Evolutionary conservation across 2,329 filamentous ascomycete genomes (phyloP).

Genomic region (Polytolypa hystricis): DNA sequence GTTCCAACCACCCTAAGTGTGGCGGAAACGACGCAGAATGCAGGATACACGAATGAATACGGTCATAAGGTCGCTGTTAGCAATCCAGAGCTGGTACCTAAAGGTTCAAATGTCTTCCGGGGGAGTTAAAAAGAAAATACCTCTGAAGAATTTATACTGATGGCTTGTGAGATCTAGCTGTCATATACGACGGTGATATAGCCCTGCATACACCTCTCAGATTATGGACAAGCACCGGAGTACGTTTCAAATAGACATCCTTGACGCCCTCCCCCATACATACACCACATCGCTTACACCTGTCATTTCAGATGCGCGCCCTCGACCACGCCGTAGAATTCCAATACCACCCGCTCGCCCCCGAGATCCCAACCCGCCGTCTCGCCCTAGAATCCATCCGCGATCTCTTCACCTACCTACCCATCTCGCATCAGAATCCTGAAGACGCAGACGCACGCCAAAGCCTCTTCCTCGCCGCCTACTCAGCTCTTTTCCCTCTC

Average conservation of each 20-base stretch:
- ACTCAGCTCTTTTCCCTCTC: constrained; percentile 10
- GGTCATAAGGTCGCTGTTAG: constrained; percentile 11
- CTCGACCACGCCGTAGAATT: constrained; percentile 12
- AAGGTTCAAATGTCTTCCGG: constrained; percentile 6
- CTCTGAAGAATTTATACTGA: no score
- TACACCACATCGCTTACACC: background rate
- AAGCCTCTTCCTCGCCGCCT: constrained; percentile 8
- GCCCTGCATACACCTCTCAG: constrained; percentile 1
- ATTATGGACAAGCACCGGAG: background rate
- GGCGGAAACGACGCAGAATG: constrained; percentile 10
- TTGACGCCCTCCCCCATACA: background rate
- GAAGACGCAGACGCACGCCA: constrained; percentile 11
- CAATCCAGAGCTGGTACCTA: constrained; percentile 15
- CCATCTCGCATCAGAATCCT: constrained; percentile 7
- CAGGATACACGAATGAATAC: constrained; percentile 9
- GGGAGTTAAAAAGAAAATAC: no score
- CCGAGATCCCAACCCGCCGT: constrained; percentile 10
- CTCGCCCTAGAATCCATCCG: constrained; percentile 7
- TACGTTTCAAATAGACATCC: no score
- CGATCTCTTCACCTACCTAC: constrained; percentile 9
- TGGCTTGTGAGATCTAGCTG: no score
- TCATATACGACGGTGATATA: constrained; percentile 2
- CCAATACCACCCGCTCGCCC: constrained; percentile 9
- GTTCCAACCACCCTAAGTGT: constrained; percentile 12
- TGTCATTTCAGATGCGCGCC: constrained; percentile 8